Base-by-base conservation (phyloP, 305 asterid genomes). In the Salvia sclarea region DNA sequence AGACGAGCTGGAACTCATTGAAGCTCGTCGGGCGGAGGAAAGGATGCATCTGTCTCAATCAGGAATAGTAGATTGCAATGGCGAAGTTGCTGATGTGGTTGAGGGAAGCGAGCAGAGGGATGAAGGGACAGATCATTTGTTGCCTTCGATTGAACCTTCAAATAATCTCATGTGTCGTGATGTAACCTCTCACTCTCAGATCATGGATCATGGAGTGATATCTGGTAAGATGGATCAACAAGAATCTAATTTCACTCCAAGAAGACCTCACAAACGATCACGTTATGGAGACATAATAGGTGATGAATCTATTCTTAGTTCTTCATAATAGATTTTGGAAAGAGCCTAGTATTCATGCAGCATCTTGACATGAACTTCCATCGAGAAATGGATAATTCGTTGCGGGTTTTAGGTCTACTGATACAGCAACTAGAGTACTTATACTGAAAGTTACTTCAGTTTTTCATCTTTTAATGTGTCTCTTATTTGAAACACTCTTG, bases 1-100 rank as follows among this genome's bases (percentile, higher is more conserved):
- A 57, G 93, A 86, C 45, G 86, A 72, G 69, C 66, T 78, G 3
- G 53, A 57, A 68, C 59, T 1, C 63, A 41, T 52, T 5, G 68
- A 60, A 37, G 14, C 9, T 2, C 25, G 20, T 41, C 35, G 1
- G 24, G 56, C 30, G 31, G 64, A 74, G 52, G 76, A 72, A 68
- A 67, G 25, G 8, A 21, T 33, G 57, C 57, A 9, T 43, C 56
- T 58, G 16, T 30, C 58, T 48, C 69, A 37, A 2, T 50, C 82
- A 41, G 66, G 61, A 37, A 18, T 8, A 14, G 58, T 33, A 64
- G 18, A 62, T 30, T 43, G 52, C 47, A 11, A 30, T 22, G 33
- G 70, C 16, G 38, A 61, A 17, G 33, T 49, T 21, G 11, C 12
- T 5, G 66, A 69, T 38, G 58, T 38, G 52, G 75, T 71, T 24